A percentile compares a stretch with the other conserved stretches of the same genome.
Conservation (phyloP, 257 asterid genomes). For the Rhazya stricta region DNA sequence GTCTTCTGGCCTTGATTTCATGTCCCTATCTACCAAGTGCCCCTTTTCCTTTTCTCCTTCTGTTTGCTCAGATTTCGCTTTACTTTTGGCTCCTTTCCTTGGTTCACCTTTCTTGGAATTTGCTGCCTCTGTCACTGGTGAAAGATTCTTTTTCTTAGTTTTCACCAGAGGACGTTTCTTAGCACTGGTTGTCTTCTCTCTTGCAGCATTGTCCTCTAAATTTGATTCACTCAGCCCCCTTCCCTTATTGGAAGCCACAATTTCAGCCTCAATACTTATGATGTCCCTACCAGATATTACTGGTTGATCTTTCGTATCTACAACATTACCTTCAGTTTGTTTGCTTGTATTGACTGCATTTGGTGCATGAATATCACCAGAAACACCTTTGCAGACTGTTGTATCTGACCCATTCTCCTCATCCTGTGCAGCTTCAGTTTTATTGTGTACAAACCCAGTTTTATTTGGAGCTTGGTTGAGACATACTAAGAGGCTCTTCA, state of each 20-base stretch:
- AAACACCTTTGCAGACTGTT: slow-evolving; percentile 15
- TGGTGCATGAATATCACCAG: slow-evolving; percentile 23
- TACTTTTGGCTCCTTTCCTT: slow-evolving; percentile 14
- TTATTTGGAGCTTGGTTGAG: slow-evolving; percentile 12
- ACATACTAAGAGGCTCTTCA: slow-evolving; percentile 7
- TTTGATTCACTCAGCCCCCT: slow-evolving; percentile 25
- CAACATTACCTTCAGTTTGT: slow-evolving; percentile 18
- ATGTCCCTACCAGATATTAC: slow-evolving; percentile 24
- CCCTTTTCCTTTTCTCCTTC: slow-evolving; percentile 13
- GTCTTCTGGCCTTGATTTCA: slow-evolving; percentile 19
- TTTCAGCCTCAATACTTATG: slow-evolving; percentile 27
- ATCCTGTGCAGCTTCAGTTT: slow-evolving; percentile 43
- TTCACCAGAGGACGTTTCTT: slow-evolving; percentile 42
- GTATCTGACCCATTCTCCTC: slow-evolving; percentile 21
- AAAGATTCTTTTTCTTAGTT: slow-evolving; percentile 20
- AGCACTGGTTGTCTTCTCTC: slow-evolving; percentile 27
- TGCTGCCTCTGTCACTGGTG: slow-evolving; percentile 16
- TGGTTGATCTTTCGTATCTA: slow-evolving; percentile 12
- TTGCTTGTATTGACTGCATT: slow-evolving; percentile 21
- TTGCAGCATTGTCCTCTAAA: slow-evolving; percentile 23
- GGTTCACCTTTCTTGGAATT: slow-evolving; percentile 25
- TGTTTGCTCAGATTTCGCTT: slow-evolving; percentile 8
- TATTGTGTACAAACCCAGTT: slow-evolving; percentile 30
- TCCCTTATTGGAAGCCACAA: slow-evolving; percentile 23
- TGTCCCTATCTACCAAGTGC: slow-evolving; percentile 10